Evolutionary conservation across 495 filamentous ascomycete species (phyloP).

Genomic region (Annulohypoxylon bovei): DNA sequence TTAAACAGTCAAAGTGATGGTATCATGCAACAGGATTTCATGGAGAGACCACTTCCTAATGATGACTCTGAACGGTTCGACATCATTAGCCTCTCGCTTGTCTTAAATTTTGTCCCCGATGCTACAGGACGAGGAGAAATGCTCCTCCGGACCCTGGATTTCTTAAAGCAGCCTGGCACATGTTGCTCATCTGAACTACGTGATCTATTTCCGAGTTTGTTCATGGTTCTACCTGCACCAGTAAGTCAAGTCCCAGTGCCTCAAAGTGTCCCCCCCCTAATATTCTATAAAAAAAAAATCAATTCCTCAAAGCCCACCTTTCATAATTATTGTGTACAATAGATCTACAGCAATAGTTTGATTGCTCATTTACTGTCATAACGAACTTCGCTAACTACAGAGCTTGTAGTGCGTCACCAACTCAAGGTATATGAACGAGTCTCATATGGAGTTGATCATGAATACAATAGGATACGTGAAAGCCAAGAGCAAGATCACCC

Average conservation of each 20-base stretch:
- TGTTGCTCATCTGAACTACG: conserved; percentile 34
- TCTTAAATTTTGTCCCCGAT: conserved; percentile 92
- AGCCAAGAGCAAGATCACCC: conserved; percentile 72
- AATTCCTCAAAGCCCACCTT: not conserved
- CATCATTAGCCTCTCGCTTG: conserved; percentile 90
- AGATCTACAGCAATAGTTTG: not conserved
- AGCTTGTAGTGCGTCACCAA: conserved; percentile 76
- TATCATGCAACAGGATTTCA: conserved; percentile 92
- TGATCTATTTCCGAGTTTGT: conserved; percentile 75
- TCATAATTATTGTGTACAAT: not conserved
- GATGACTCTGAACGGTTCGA: conserved; percentile 75
- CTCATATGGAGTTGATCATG: conserved; percentile 78
- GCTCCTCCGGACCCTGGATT: conserved; percentile 77
- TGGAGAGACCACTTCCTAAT: conserved; percentile 80
- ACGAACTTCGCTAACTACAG: conserved; percentile 13
- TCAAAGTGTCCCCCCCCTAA: not conserved
- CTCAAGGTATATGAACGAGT: conserved; percentile 86
- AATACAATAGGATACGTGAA: conserved; percentile 75
- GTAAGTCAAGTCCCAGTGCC: conserved; percentile 16
- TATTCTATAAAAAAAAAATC: not conserved
- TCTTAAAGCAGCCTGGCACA: conserved; percentile 59
- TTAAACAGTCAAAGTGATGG: conserved; percentile 82
- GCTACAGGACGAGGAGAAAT: conserved; percentile 82
- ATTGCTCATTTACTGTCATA: not conserved
- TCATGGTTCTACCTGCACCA: conserved; percentile 88